Percentiles rank a stretch among this genome's conserved stretches.
Evolutionary conservation across 2,329 filamentous ascomycete genomes (phyloP).

Genomic region (Corinectria fuckeliana): DNA sequence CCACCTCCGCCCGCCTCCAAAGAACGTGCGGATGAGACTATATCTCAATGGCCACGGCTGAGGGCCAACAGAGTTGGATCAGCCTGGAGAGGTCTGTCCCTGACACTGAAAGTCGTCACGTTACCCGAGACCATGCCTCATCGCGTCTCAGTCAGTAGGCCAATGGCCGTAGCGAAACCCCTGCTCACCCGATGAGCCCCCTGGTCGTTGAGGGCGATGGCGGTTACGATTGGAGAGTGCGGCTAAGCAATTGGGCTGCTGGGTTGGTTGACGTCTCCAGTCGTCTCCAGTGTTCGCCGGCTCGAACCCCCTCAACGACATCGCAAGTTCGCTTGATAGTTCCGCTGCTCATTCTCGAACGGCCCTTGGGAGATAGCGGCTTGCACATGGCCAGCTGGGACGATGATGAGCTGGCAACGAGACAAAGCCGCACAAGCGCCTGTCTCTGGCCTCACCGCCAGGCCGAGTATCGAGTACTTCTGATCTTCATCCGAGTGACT

Average conservation of each 20-base stretch:
- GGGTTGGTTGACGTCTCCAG: conserved; percentile 28
- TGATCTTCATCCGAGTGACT: conserved; percentile 37
- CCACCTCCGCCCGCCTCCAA: conserved; percentile 16
- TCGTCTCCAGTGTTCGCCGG: neutral
- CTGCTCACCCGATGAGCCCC: conserved; percentile 37
- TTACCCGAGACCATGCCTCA: conserved; percentile 42
- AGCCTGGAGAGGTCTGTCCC: neutral
- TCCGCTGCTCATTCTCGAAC: conserved; percentile 4
- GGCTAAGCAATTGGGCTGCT: conserved; percentile 33
- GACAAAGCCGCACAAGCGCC: conserved; percentile 31
- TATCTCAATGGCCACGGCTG: conserved; percentile 28
- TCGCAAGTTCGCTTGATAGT: conserved; percentile 10
- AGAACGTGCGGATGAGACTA: conserved; percentile 31
- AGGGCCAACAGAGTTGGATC: conserved; percentile 11
- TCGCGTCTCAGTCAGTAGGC: conserved; percentile 35
- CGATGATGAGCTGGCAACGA: conserved; percentile 40
- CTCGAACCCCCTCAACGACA: conserved; percentile 2
- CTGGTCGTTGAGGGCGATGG: conserved; percentile 39
- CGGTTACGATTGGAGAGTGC: conserved; percentile 44
- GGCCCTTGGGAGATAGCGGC: conserved; percentile 15
- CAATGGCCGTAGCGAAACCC: conserved; percentile 45
- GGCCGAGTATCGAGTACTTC: conserved; percentile 40
- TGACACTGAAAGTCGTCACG: conserved; percentile 38
- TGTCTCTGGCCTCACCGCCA: conserved; percentile 32
- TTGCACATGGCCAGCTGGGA: conserved; percentile 32